Evolutionary conservation across 2,329 filamentous ascomycete genomes (phyloP).

Genomic region (Pseudophaeomoniella oleicola): DNA sequence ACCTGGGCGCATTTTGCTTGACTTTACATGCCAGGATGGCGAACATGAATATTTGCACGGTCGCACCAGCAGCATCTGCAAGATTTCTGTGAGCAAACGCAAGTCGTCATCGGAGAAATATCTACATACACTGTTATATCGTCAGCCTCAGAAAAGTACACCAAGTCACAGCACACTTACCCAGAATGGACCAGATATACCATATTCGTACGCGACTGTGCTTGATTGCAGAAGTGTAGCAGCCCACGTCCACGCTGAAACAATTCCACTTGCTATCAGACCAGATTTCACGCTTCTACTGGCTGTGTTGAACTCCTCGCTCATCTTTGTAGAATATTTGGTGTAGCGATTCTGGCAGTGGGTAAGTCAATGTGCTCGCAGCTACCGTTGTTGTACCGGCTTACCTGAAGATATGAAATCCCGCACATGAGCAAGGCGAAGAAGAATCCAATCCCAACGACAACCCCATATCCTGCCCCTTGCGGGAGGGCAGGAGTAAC

Average conservation of each 20-base stretch:
- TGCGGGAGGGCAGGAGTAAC: slow-evolving; percentile 8
- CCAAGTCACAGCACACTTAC: too few relatives aligned
- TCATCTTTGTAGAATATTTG: slow-evolving; percentile 3
- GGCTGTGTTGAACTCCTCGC: slow-evolving; percentile 11
- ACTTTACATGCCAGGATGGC: background rate
- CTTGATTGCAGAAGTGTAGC: slow-evolving; percentile 18
- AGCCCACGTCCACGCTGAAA: slow-evolving; percentile 11
- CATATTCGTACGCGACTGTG: slow-evolving; percentile 21
- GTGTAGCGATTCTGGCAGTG: slow-evolving; percentile 5
- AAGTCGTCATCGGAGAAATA: too few relatives aligned
- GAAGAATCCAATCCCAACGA: slow-evolving; percentile 34
- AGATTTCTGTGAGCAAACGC: too few relatives aligned
- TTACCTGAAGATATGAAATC: slow-evolving; percentile 27
- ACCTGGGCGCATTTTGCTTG: background rate
- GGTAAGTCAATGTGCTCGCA: too few relatives aligned
- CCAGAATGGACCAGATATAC: slow-evolving; percentile 22
- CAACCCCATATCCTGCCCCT: slow-evolving; percentile 33
- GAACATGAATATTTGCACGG: slow-evolving; percentile 3
- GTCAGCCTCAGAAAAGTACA: too few relatives aligned
- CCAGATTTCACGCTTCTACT: slow-evolving; percentile 11
- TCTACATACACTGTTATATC: too few relatives aligned
- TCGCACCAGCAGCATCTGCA: slow-evolving; percentile 1
- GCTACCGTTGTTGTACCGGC: too few relatives aligned
- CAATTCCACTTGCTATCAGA: slow-evolving; percentile 10
- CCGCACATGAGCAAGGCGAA: slow-evolving; percentile 28